Conservation (phyloP, 1,284 basidiomycete species). For the Trichosporon ovoides region DNA sequence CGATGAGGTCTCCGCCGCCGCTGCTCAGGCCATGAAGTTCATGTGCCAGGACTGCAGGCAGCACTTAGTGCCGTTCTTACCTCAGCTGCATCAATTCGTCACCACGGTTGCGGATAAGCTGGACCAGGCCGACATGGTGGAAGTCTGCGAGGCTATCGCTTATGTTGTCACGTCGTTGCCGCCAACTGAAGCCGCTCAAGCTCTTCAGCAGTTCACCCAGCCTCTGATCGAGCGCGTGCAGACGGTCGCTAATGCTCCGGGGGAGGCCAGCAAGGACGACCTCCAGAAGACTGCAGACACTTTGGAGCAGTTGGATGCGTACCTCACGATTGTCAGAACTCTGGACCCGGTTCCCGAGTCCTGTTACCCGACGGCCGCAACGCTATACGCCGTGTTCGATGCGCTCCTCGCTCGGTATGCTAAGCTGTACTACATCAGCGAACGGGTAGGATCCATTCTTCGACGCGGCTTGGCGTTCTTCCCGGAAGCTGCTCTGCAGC, state of each 20-base stretch:
- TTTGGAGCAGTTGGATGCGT: slow-evolving; percentile 82
- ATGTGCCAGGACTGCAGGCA: slow-evolving; percentile 95
- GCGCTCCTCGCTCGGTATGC: slow-evolving; percentile 73
- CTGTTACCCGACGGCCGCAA: slow-evolving; percentile 71
- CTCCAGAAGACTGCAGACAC: slow-evolving; percentile 69
- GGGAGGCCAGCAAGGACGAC: slow-evolving; percentile 55
- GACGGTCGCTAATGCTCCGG: slow-evolving; percentile 32
- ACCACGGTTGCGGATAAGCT: slow-evolving; percentile 69
- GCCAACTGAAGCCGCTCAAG: slow-evolving; percentile 69
- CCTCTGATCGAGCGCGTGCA: slow-evolving; percentile 53
- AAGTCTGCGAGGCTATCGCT: slow-evolving; percentile 92
- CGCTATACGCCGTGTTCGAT: slow-evolving; percentile 81
- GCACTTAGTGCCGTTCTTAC: slow-evolving; percentile 87
- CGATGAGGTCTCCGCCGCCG: slow-evolving; percentile 87
- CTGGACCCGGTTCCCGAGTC: slow-evolving; percentile 75
- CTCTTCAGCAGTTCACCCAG: slow-evolving; percentile 73
- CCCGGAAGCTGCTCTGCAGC: slow-evolving; percentile 58
- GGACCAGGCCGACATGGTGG: slow-evolving; percentile 76
- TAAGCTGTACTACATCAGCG: slow-evolving; percentile 69
- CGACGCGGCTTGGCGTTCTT: slow-evolving; percentile 82
- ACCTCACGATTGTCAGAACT: slow-evolving; percentile 71
- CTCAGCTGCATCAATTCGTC: slow-evolving; percentile 86
- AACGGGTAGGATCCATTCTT: slow-evolving; percentile 79
- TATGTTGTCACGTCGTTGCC: slow-evolving; percentile 92
- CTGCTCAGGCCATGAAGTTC: slow-evolving; percentile 93